Conservation (phyloP, 208 protist species). For the Trypanosoma conorhini region DNA sequence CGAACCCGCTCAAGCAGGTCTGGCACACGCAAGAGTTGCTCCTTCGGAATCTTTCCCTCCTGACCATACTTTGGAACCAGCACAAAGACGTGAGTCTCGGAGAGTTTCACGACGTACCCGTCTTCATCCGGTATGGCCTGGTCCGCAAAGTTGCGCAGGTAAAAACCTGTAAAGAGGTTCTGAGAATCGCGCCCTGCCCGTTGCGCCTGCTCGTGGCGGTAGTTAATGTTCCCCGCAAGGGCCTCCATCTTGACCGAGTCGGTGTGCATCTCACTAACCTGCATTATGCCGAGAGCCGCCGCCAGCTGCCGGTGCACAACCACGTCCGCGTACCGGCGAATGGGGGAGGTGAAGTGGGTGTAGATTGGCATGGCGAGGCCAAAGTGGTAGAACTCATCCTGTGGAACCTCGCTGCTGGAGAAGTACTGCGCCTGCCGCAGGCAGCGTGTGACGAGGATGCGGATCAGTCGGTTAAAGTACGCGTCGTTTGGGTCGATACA, state of each 20-base stretch:
- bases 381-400: conserved; percentile 92
- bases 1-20: conserved; percentile 77
- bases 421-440: conserved; percentile 95
- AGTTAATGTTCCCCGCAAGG: conserved; percentile 89
- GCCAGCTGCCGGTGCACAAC: conserved; percentile 94
- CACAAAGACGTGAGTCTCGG: conserved; percentile 86
- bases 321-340: conserved; percentile 95
- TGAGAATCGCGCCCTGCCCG: conserved; percentile 89
- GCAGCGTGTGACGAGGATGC: conserved; percentile 91
- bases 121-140: conserved; percentile 80
- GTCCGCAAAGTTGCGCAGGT: conserved; percentile 78
- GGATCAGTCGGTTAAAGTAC: conserved; percentile 93
- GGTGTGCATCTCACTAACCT: conserved; percentile 56
- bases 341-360: conserved; percentile 96
- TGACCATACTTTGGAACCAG: conserved; percentile 90
- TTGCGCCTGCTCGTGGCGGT: conserved; percentile 92
- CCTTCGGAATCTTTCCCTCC: conserved; percentile 79
- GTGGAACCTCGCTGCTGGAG: conserved; percentile 74
- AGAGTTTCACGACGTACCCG: conserved; percentile 79
- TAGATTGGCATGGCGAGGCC: conserved; percentile 95
- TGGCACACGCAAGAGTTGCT: conserved; percentile 62
- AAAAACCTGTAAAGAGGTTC: conserved; percentile 93
- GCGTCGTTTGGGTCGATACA: conserved; percentile 75
- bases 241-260: conserved; percentile 71
- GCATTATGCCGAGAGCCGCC: conserved; percentile 70